Evolutionary conservation across 1,284 basidiomycete genomes (phyloP), one percentile per base, ranked within the genome.

Genomic region (Cutaneotrichosporon sp.): DNA sequence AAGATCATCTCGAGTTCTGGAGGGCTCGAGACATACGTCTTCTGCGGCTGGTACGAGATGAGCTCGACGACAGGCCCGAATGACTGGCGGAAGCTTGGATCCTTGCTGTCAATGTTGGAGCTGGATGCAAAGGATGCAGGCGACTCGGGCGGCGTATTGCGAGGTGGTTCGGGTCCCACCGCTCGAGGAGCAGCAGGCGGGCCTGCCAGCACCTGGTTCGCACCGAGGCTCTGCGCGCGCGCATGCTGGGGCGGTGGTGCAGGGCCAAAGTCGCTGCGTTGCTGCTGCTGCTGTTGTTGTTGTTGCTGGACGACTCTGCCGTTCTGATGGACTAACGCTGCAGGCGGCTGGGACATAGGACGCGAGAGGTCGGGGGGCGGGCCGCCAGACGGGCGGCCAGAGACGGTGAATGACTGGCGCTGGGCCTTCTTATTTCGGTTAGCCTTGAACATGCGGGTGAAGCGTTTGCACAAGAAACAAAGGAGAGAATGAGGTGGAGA

Each of bases 221-320:
- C 55, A 9, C 72, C 80, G 77, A 68, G 79, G 69, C 67, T 80
- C 73, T 62, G 80, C 64, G 61, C 34, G 30, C 59, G 49, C 36
- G 52, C 51, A 50, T 46, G 60, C 32, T 73, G n/a, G 36, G 62
- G 90, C 4, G 90, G 90, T 1, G 91, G 90, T 70, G 92, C 90
- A 31, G 51, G 63, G 38, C 61, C 61, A 46, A 67, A 69, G 21
- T 67, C 68, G 32, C 56, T 53, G 34, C 58, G 18, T 34, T 51
- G 51, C 16, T 66, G 51, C 26, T 10, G 49, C 30, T 53, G 51
- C 30, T 53, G 30, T 6, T 53, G 21, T 14, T 10, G 21, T 11
- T 30, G 21, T 14, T 10, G 21, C 6, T 30, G 30, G 7, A 53
- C 14, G 16, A 53, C 51, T 67, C 60, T 30, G 31, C 60, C 56